These are phyloP conservation scores for Aspergillus texensis DNA, from an alignment of 2,329 filamentous ascomycete species.

Conservation along the genomic window DNA sequence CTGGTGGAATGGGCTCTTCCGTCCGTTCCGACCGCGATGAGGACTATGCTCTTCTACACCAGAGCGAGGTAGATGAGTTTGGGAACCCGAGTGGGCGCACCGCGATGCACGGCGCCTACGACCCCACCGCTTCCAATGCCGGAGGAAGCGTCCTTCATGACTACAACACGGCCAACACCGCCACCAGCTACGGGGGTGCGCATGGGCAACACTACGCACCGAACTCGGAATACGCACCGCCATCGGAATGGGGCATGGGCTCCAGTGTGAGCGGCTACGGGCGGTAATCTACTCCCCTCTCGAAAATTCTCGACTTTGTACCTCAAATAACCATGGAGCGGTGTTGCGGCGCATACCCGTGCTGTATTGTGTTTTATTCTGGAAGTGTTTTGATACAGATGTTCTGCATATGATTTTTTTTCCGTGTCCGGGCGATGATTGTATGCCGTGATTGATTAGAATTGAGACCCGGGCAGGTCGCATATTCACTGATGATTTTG, in stretches of 20 bases:
- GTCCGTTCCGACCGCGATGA: conserved; percentile 48
- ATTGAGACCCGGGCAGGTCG: conserved; percentile 1
- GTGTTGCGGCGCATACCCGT: conserved; percentile 31
- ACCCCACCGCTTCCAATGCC: conserved; percentile 36
- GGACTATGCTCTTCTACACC: conserved; percentile 56
- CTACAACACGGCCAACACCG: conserved; percentile 37
- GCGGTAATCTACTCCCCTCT: conserved; percentile 18
- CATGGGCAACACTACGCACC: conserved; percentile 38
- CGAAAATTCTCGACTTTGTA: conserved; percentile 22
- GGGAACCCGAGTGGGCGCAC: conserved; percentile 37
- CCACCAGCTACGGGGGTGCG: conserved; percentile 44
- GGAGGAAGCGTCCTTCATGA: conserved; percentile 41
- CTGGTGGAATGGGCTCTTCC: conserved; percentile 41
- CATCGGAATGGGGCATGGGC: conserved; percentile 21
- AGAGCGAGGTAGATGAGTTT: conserved; percentile 49
- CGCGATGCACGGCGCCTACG: conserved; percentile 43
- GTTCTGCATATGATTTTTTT: conserved; percentile 12
- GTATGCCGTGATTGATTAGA: conserved; percentile 13
- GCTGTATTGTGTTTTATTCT: conserved; percentile 24
- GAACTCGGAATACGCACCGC: conserved; percentile 21
- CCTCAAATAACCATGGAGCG: conserved; percentile 34
- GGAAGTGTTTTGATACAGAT: conserved; percentile 10
- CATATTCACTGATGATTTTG: conserved; percentile 22
- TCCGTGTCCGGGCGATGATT: conserved; percentile 11
- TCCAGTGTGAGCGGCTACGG: conserved; percentile 29